A percentile compares a stretch with the other conserved stretches of the same genome.
These are phyloP conservation scores for Phytophthora aleatoria DNA, from an alignment of 352 stramenopile species.

Conservation along the genomic window DNA sequence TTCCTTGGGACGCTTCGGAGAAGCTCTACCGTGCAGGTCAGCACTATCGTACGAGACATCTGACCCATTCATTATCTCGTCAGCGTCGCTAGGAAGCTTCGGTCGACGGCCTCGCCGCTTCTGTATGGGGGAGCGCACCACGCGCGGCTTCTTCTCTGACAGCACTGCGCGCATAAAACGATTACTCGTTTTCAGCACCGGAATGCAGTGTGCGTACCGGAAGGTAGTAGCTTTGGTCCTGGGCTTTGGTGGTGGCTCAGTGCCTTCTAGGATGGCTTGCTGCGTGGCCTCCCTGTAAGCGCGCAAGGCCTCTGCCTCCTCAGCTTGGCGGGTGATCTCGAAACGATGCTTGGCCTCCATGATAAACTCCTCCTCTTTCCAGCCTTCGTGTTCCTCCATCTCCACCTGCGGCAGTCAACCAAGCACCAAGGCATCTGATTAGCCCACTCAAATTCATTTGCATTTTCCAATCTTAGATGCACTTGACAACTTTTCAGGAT, in stretches of 20 bases:
- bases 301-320: conserved; percentile 24
- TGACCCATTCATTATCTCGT: conserved; percentile 13
- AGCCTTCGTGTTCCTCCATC: conserved; percentile 31
- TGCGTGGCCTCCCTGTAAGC: conserved; percentile 30
- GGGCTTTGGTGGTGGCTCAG: conserved; percentile 21
- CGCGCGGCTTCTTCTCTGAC: conserved; percentile 28
- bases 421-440: neutral
- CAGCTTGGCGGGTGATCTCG: conserved; percentile 17
- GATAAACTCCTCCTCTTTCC: conserved; percentile 26
- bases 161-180: conserved; percentile 38
- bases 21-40: neutral
- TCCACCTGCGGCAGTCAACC: conserved; percentile 20
- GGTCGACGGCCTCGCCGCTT: conserved; percentile 23
- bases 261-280: conserved; percentile 13
- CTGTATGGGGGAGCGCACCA: conserved; percentile 8
- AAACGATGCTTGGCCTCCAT: conserved; percentile 28
- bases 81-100: conserved; percentile 3
- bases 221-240: conserved; percentile 28
- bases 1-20: conserved; percentile 16
- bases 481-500: neutral
- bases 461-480: too few relatives aligned
- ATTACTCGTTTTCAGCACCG: conserved; percentile 29
- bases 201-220: conserved; percentile 34
- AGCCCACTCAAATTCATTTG: neutral
- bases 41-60: conserved; percentile 25